phyloP scores from a whole-genome alignment of 495 filamentous ascomycete genomes.

The Cairneyella variabilis region DNA sequence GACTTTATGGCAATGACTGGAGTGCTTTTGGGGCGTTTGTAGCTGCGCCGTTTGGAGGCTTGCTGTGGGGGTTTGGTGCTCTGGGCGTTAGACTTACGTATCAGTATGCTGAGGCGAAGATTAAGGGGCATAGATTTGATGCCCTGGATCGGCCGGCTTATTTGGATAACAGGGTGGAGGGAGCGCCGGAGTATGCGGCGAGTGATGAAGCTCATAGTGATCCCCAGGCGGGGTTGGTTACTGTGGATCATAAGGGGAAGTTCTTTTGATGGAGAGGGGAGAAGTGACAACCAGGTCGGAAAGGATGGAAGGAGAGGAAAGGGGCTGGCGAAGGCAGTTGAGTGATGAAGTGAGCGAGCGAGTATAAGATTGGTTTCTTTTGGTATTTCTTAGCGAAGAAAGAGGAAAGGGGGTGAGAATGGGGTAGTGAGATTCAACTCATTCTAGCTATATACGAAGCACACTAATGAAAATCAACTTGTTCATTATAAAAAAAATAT shows the following conservation, averaged over 20 bases:
- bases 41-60: slow-evolving; percentile 66
- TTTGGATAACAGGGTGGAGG: slow-evolving; percentile 10
- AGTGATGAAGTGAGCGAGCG: too few relatives aligned
- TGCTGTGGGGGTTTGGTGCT: slow-evolving; percentile 64
- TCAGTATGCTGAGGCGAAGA: slow-evolving; percentile 48
- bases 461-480: too few relatives aligned
- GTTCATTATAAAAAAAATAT: too few relatives aligned
- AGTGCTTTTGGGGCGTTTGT: slow-evolving; percentile 75
- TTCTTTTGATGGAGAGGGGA: slow-evolving; percentile 39
- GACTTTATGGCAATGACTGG: slow-evolving; percentile 69
- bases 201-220: slow-evolving; percentile 25
- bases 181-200: slow-evolving; percentile 24
- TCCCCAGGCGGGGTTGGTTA: slow-evolving; percentile 25
- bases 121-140: slow-evolving; percentile 52
- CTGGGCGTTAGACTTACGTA: slow-evolving; percentile 48
- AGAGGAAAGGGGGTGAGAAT: too few relatives aligned
- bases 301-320: not conserved
- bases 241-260: slow-evolving; percentile 43
- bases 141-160: slow-evolving; percentile 54
- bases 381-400: too few relatives aligned
- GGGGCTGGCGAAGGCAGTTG: too few relatives aligned
- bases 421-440: too few relatives aligned
- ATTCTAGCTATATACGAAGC: too few relatives aligned
- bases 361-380: too few relatives aligned
- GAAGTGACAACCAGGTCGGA: not conserved